Evolutionary conservation across 2,329 filamentous ascomycete genomes (phyloP).

Genomic region (Akanthomyces uredinophilus): DNA sequence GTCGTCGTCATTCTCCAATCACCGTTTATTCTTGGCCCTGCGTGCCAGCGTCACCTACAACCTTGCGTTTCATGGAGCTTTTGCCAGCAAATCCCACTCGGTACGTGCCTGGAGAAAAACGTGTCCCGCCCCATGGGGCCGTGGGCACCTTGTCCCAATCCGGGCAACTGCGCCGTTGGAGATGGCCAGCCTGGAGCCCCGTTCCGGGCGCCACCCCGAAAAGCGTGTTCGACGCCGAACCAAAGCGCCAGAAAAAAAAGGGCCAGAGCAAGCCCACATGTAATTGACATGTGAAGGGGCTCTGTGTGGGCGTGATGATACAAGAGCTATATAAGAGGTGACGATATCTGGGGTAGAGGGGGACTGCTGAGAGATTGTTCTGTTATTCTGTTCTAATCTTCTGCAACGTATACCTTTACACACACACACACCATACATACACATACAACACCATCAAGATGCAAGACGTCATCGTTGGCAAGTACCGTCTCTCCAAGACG

Average conservation of each 20-base stretch:
- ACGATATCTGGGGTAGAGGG: not conserved
- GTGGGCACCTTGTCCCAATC: slow-evolving; percentile 5
- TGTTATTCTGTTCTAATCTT: not conserved
- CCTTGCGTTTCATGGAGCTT: too few species aligned
- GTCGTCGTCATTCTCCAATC: not conserved
- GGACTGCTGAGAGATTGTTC: too few species aligned
- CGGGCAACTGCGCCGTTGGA: slow-evolving; percentile 7
- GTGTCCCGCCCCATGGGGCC: not conserved
- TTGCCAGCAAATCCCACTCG: too few species aligned
- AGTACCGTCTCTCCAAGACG: slow-evolving; percentile 14
- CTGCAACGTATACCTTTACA: not conserved
- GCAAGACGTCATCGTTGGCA: slow-evolving; percentile 12
- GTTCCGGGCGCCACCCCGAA: slow-evolving; percentile 5
- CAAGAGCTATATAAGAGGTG: slow-evolving; percentile 4
- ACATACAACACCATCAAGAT: not conserved
- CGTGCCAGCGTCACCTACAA: too few species aligned
- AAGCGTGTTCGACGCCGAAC: not conserved
- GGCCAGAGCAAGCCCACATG: not conserved
- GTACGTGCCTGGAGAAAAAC: not conserved
- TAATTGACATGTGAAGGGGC: slow-evolving; percentile 6
- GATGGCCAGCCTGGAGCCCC: not conserved
- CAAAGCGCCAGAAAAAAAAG: not conserved
- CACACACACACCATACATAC: not conserved
- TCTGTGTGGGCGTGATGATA: not conserved
- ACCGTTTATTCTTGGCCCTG: too few species aligned